Base-by-base conservation (phyloP, 1,284 basidiomycete genomes). In the Leccinum fuscescens region DNA sequence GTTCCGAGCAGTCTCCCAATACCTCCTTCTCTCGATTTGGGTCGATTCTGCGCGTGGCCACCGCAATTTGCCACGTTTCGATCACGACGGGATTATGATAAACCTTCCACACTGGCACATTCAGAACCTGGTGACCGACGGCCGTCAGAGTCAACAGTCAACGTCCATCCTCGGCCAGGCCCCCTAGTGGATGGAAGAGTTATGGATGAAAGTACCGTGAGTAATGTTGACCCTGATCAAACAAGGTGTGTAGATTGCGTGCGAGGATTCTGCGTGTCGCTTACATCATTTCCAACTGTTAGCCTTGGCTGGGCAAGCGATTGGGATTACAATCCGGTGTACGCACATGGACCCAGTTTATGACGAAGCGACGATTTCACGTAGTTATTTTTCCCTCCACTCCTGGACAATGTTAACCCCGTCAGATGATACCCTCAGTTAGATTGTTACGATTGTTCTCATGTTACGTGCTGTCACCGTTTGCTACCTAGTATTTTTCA, bases 271-370 rank as follows among this genome's bases (percentile, higher is more conserved):
- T 8, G 39, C 1, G 7, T 31, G 14, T 51, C 20, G 20, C 61
- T 72, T 8, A 67, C 48, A 48, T 51, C 37, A 24, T 33, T 31
- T 27, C n/a, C 24, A 17, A 15, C 20, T 24, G 22, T 24, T 24
- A 72, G 69, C 51, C 22, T 48, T 39, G 20, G 54, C 20, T 69
- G 69, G 68, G 61, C 62, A 24, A 65, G 58, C n/a, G 68, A 72
- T 53, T 69, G 71, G 68, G 53, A 62, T n/a, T 55, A 55, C n/a
- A 60, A 62, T 31, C 42, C 56, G 24, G 7, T 14, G 12, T 56
- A 56, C 55, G 55, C 58, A 50, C 59, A 59, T 54, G 58, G 59
- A 39, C 54, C 49, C 37, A 56, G 55, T 35, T 39, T 56, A 63
- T 44, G 56, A 57, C 24, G 44, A 39, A 15, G 9, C 53, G 17